Percentiles rank a stretch among this genome's conserved stretches.
phyloP scores from a whole-genome alignment of 208 protist genomes.

The Novymonas esmeraldas region DNA sequence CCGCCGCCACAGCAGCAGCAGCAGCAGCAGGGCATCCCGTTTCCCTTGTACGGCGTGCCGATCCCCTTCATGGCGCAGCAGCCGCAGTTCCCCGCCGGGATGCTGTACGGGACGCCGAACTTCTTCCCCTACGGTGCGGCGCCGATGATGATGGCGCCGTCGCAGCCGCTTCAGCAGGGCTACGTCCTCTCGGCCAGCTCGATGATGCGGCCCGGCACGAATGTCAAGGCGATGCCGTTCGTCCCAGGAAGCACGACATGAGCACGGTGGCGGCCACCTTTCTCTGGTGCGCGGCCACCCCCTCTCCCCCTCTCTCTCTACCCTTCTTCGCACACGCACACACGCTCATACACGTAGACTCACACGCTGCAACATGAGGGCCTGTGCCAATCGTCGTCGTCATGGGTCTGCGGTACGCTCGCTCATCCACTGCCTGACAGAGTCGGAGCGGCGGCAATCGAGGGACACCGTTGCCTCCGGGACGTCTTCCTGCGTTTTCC shows the following conservation, averaged over 20 bases:
- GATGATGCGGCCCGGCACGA: conserved; percentile 54
- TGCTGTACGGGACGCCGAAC: conserved; percentile 24
- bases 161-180: conserved; percentile 21
- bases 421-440: not conserved
- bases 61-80: conserved; percentile 35
- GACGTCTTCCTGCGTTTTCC: not conserved
- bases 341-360: not conserved
- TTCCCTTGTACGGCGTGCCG: conserved; percentile 32
- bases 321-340: no score
- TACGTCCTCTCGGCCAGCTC: conserved; percentile 14
- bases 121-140: conserved; percentile 32
- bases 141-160: conserved; percentile 31
- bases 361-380: no score
- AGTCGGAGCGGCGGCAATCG: not conserved
- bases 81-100: conserved; percentile 15
- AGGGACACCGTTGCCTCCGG: no score
- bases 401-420: not conserved
- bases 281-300: no score
- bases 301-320: no score
- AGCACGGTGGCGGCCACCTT: not conserved
- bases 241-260: conserved; percentile 42
- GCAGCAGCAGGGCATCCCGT: conserved; percentile 15
- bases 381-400: no score
- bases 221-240: conserved; percentile 73
- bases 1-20: no score